Conservation (phyloP, 495 filamentous ascomycete species). For the Patellaria atrata region DNA sequence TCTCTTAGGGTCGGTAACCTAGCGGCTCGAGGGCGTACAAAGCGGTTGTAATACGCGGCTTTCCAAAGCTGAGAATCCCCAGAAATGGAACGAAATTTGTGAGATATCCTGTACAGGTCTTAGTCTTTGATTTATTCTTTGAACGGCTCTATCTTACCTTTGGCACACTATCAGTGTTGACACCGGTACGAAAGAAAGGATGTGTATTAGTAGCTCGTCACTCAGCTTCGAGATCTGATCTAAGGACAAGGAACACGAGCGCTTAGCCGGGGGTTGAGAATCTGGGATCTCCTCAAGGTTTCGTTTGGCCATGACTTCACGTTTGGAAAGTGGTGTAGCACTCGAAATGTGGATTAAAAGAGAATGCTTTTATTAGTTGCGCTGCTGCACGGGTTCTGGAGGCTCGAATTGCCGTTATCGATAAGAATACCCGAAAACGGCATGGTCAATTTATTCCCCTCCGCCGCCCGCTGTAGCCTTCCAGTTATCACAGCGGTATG, state of each 20-base stretch:
- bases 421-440: no score
- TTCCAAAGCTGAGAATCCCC: constrained; percentile 88
- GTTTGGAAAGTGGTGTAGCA: no score
- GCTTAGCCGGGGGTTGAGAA: constrained; percentile 15
- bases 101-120: constrained; percentile 49
- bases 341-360: no score
- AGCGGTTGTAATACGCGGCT: constrained; percentile 70
- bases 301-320: constrained; percentile 16
- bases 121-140: constrained; percentile 5
- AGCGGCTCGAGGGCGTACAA: constrained; percentile 70
- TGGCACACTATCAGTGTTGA: constrained; percentile 54
- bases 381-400: no score
- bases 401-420: no score
- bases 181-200: constrained; percentile 62
- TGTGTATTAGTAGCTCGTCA: constrained; percentile 76
- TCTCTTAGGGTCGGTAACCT: constrained; percentile 56
- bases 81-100: constrained; percentile 56
- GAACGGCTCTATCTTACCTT: constrained; percentile 31
- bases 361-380: no score
- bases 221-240: constrained; percentile 53
- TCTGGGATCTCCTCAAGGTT: constrained; percentile 7
- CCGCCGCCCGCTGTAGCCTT: no score
- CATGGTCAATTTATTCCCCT: no score
- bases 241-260: constrained; percentile 5
- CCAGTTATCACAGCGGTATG: no score